Conservation (phyloP, 2,329 filamentous ascomycete species). For the Teratosphaeria destructans region DNA sequence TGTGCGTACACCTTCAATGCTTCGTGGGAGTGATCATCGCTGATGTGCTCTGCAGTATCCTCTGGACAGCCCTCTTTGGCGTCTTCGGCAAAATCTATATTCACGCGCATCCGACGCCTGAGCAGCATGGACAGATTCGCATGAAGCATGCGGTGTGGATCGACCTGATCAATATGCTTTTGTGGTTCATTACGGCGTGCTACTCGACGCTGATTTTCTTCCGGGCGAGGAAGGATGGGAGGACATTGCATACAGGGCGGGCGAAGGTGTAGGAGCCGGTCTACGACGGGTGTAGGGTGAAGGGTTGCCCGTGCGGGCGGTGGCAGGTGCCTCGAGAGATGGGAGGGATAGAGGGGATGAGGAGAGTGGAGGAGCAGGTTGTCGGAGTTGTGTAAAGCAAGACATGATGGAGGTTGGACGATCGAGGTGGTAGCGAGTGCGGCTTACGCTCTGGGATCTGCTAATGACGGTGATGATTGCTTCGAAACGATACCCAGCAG, state of each 20-base stretch:
- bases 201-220: conserved; percentile 51
- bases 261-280: conserved; percentile 20
- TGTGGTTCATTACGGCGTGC: conserved; percentile 61
- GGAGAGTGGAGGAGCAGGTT: conserved; percentile 1
- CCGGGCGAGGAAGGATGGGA: conserved; percentile 40
- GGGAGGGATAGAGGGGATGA: not conserved
- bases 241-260: conserved; percentile 23
- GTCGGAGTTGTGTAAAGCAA: not conserved
- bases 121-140: conserved; percentile 46
- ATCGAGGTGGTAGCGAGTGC: not conserved
- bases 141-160: conserved; percentile 88
- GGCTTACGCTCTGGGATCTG: not conserved
- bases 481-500: not conserved
- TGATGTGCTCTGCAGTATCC: conserved; percentile 33
- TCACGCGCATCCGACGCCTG: conserved; percentile 43
- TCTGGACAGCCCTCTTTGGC: conserved; percentile 76
- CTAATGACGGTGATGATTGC: not conserved
- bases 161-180: conserved; percentile 59
- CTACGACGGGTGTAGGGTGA: not conserved
- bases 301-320: not conserved
- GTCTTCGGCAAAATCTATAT: conserved; percentile 78
- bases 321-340: not conserved
- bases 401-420: not conserved
- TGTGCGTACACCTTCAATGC: conserved; percentile 26
- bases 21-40: not conserved